A percentile compares a stretch with the other conserved stretches of the same genome.
These are phyloP conservation scores for Helotiales sp. DNA, from an alignment of 2,329 filamentous ascomycete genomes.

Conservation along the genomic window DNA sequence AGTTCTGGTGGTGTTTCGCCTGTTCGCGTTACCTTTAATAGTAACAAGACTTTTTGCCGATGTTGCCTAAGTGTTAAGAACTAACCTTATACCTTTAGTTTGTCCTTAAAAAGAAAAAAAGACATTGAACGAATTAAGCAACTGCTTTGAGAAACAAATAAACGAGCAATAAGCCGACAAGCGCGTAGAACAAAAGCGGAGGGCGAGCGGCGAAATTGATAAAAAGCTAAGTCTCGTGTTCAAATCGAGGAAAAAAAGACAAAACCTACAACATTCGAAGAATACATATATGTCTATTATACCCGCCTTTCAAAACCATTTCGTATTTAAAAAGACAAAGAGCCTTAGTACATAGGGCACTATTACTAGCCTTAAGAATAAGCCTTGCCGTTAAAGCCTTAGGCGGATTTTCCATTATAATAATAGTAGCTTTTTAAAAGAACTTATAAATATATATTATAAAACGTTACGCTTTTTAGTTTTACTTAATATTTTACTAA, in stretches of 20 bases:
- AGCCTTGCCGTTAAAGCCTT: constrained; percentile 33
- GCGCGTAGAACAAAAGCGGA: constrained; percentile 22
- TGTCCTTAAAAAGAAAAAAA: no score
- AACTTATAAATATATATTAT: no score
- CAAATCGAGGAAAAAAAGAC: constrained; percentile 28
- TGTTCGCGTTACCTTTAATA: no score
- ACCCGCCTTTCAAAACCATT: constrained; percentile 33
- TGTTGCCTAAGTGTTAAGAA: no score
- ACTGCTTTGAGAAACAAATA: no score
- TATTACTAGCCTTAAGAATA: constrained; percentile 34
- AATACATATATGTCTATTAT: constrained; percentile 32
- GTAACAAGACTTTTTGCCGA: no score
- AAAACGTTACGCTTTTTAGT: no score
- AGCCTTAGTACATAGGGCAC: constrained; percentile 36
- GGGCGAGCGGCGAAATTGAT: constrained; percentile 27
- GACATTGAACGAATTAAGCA: no score
- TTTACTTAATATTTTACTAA: constrained; percentile 36
- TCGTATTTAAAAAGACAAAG: constrained; percentile 35
- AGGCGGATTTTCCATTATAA: constrained; percentile 29
- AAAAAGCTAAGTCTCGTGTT: no score
- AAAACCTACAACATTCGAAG: constrained; percentile 32
- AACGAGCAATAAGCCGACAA: constrained; percentile 13
- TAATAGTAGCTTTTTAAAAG: constrained; percentile 31
- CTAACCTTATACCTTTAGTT: no score
- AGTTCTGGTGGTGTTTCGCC: no score